Conservation (phyloP, 768 basidiomycete genomes). For the Russula lepida region DNA sequence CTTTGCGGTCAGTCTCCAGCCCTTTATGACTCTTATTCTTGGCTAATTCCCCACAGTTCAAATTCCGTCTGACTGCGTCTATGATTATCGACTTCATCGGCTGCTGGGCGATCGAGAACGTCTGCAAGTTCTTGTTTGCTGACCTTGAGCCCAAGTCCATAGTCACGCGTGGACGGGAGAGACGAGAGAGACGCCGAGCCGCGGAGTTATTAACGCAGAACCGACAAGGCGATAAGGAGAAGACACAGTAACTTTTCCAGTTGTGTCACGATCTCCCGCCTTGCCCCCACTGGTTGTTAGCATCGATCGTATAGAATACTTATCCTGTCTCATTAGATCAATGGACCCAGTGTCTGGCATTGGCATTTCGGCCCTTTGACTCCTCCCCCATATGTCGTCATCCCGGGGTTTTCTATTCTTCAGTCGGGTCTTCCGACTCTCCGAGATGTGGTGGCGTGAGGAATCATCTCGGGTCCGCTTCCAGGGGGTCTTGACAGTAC, state of each 20-base stretch:
- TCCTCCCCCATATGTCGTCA: neutral
- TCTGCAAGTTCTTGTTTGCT: conserved; percentile 83
- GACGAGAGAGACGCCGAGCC: conserved; percentile 54
- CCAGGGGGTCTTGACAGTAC: conserved; percentile 15
- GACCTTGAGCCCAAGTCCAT: conserved; percentile 78
- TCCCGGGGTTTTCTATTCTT: conserved; percentile 6
- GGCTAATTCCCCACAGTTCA: conserved; percentile 54
- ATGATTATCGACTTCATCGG: conserved; percentile 89
- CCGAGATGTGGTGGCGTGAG: conserved; percentile 14
- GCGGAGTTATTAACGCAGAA: conserved; percentile 28
- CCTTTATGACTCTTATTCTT: neutral
- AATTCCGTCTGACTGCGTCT: conserved; percentile 58
- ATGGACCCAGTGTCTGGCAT: conserved; percentile 6
- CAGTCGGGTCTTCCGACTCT: conserved; percentile 9
- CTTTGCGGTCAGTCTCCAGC: conserved; percentile 42
- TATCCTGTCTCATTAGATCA: conserved; percentile 15
- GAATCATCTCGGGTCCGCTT: conserved; percentile 9
- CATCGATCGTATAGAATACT: conserved; percentile 19
- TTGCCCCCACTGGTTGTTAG: conserved; percentile 9
- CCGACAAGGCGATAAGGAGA: conserved; percentile 27
- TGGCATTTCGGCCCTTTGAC: conserved; percentile 2
- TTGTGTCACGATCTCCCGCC: conserved; percentile 7
- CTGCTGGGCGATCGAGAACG: conserved; percentile 75
- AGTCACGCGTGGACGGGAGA: conserved; percentile 76
- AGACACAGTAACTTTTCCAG: conserved; percentile 26